Base-by-base conservation (phyloP, 345 rosid genomes). In the Rhodamnia argentea region DNA sequence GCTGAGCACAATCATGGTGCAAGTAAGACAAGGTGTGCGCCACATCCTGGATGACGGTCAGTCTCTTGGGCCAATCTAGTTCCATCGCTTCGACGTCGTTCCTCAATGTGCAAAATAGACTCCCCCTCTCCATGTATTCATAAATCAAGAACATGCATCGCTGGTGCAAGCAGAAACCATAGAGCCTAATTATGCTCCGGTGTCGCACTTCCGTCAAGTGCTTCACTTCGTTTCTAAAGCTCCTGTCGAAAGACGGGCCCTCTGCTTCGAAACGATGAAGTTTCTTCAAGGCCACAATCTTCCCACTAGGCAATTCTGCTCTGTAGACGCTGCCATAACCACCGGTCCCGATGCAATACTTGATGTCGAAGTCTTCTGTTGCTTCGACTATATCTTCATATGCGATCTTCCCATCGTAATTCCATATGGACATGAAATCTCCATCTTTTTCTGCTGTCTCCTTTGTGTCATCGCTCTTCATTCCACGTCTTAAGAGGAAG, bases 261-360 rank as follows among this genome's bases (percentile, higher is more conserved):
- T 54, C 42, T 2, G 50, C 44, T 20, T 26, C 58, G 0, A 51
- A 32, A 37, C 22, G 40, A n/a, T 82, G 85, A 59, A 88, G 90
- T 81, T 88, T 88, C 83, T 88, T 88, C 32, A 88, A 58, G 9
- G 88, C 90, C 27, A 86, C 24, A n/a, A 84, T 51, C 82, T 86
- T 84, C 2, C 83, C 88, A 4, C 44, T 52, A 1, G 86, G 52
- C 47, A 88, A 70, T 29, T 75, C 76, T 5, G 89, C 91, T 84
- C 64, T 90, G 85, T 87, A 89, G 3, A 90, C 90, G 15, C 83
- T 90, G 22, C 89, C 92, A 1, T 78, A 88, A 51, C 87, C 88
- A 54, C 89, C 87, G 0, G 16, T 78, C 9, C 91, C 90, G 22
- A 89, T 76, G 85, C 90, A 90, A 83, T 81, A 87, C 54, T 51